Conservation (phyloP, 805 yeast species). For the Candida berthetii region DNA sequence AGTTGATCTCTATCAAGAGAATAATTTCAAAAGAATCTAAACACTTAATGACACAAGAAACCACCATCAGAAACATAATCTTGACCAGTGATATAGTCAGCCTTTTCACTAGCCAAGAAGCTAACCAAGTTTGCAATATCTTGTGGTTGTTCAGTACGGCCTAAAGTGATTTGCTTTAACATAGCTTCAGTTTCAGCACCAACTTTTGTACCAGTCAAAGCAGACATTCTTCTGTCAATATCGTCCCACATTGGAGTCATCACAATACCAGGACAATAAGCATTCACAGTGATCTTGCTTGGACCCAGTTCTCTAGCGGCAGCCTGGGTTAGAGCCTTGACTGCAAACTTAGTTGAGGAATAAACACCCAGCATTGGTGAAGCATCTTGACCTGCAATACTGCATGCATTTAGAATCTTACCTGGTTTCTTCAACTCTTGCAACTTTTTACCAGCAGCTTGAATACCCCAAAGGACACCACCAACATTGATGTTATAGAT, state of each 20-base stretch:
- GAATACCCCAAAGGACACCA: conserved; percentile 27
- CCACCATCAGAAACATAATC: conserved; percentile 32
- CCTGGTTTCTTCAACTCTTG: conserved; percentile 23
- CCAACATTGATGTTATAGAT: conserved; percentile 23
- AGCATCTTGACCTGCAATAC: conserved; percentile 28
- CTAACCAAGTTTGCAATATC: conserved; percentile 29
- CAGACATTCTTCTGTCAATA: conserved; percentile 20
- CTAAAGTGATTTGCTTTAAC: conserved; percentile 24
- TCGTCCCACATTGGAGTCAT: conserved; percentile 30
- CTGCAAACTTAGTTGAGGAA: conserved; percentile 30
- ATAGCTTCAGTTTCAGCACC: conserved; percentile 20
- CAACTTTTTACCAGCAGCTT: conserved; percentile 24
- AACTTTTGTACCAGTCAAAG: conserved; percentile 17
- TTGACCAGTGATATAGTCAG: conserved; percentile 30
- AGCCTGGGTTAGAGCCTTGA: conserved; percentile 28
- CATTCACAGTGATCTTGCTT: conserved; percentile 28
- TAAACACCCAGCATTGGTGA: conserved; percentile 26
- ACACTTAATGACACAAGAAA: background rate
- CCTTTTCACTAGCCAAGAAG: conserved; percentile 28
- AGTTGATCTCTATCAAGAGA: too few relatives aligned
- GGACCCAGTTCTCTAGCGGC: conserved; percentile 32
- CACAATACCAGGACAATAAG: conserved; percentile 34
- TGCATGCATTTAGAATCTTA: conserved; percentile 31
- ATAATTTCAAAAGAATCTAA: too few relatives aligned
- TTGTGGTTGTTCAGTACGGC: conserved; percentile 27